Percentiles rank a stretch among this genome's conserved stretches.
Conservation (phyloP, 1,284 basidiomycete genomes). For the Ustilago sp. region DNA sequence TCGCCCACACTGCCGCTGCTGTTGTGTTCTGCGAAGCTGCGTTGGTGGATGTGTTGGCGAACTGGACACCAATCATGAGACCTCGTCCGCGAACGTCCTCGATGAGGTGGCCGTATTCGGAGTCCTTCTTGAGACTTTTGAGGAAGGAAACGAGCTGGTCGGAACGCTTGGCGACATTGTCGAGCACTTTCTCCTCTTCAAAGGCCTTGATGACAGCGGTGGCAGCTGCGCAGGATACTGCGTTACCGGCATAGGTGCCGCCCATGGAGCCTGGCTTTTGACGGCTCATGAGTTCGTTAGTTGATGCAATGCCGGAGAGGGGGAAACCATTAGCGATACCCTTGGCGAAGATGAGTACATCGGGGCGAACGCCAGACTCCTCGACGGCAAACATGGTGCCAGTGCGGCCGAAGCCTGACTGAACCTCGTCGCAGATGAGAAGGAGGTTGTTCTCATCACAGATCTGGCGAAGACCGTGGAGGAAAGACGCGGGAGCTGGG, state of each 20-base stretch:
- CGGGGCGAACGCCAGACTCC: conserved; percentile 81
- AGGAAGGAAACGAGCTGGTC: conserved; percentile 62
- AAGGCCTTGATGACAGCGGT: conserved; percentile 60
- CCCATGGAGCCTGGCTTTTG: conserved; percentile 85
- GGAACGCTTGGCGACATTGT: conserved; percentile 60
- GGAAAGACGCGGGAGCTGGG: conserved; percentile 82
- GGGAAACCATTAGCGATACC: conserved; percentile 95
- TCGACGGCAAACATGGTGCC: conserved; percentile 76
- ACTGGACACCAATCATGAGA: conserved; percentile 67
- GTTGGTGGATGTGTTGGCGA: conserved; percentile 27
- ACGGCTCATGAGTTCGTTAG: conserved; percentile 83
- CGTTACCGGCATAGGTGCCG: conserved; percentile 67
- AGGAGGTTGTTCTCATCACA: conserved; percentile 90
- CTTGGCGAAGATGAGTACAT: conserved; percentile 91
- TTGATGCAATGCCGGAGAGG: conserved; percentile 84
- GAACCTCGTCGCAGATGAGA: conserved; percentile 96
- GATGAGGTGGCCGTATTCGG: conserved; percentile 56
- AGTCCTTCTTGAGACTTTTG: conserved; percentile 33
- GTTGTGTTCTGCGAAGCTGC: conserved; percentile 23
- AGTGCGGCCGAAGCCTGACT: conserved; percentile 75
- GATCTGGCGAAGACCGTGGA: conserved; percentile 81
- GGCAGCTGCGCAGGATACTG: conserved; percentile 64
- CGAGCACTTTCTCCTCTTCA: conserved; percentile 61
- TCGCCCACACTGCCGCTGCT: conserved; percentile 10
- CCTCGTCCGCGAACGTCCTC: conserved; percentile 65